Conservation (phyloP, 768 basidiomycete species). For the Leccinum ochraceum region DNA sequence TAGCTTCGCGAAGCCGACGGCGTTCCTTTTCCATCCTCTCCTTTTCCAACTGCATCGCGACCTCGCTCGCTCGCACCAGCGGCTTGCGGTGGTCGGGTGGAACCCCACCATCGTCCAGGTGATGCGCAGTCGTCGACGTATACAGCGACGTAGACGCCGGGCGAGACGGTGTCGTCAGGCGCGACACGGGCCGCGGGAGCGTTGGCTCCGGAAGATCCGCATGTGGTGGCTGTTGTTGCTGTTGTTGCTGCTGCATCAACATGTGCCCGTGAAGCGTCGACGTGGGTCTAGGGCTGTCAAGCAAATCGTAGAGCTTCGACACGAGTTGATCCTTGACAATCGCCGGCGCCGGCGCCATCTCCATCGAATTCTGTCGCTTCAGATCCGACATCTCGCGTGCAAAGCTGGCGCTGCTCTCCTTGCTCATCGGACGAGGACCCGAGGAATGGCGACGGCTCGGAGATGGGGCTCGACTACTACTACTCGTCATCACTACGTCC, state of each 20-base stretch:
- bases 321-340: constrained; percentile 32
- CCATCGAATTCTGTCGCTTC: constrained; percentile 21
- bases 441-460: constrained; percentile 27
- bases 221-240: constrained; percentile 16
- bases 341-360: constrained; percentile 10
- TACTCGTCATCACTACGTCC: constrained; percentile 28
- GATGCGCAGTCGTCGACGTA: constrained; percentile 14
- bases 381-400: constrained; percentile 28
- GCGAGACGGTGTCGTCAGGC: constrained; percentile 24
- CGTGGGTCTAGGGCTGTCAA: constrained; percentile 43
- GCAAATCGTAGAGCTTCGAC: constrained; percentile 48
- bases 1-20: constrained; percentile 27
- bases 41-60: constrained; percentile 53
- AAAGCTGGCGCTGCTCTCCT: constrained; percentile 8
- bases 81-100: constrained; percentile 23
- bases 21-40: constrained; percentile 39
- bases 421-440: constrained; percentile 17
- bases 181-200: constrained; percentile 24
- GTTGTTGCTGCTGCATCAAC: not conserved
- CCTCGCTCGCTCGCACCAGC: constrained; percentile 52
- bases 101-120: constrained; percentile 14
- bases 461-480: constrained; percentile 24
- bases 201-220: constrained; percentile 29
- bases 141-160: constrained; percentile 24
- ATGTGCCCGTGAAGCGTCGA: constrained; percentile 44